These are phyloP conservation scores for Pueraria montana DNA, from an alignment of 306 rosid species.

Conservation along the genomic window DNA sequence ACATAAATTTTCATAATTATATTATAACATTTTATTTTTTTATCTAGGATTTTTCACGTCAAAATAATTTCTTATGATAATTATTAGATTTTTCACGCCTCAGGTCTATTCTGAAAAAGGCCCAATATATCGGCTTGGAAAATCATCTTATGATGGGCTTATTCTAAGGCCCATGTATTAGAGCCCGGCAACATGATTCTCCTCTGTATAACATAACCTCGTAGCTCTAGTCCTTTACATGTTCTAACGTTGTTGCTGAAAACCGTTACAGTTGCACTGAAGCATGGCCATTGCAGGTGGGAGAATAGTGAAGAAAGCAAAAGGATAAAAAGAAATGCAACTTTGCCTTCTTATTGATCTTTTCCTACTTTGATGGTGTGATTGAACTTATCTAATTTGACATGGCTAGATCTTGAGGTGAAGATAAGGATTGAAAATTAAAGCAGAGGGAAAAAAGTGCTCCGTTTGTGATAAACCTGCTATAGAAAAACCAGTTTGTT, in stretches of 20 bases:
- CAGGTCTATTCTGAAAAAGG: too few relatives aligned
- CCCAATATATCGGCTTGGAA: neutral
- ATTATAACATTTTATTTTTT: too few relatives aligned
- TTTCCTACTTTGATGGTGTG: neutral
- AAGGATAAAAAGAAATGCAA: conserved; percentile 85
- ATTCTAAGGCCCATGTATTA: neutral
- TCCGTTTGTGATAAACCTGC: conserved; percentile 68
- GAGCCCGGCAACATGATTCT: neutral
- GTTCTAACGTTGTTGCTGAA: neutral
- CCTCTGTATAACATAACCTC: neutral
- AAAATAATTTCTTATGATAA: too few relatives aligned
- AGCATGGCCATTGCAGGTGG: neutral
- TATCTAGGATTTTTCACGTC: too few relatives aligned
- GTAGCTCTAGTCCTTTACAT: neutral
- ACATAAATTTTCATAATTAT: too few relatives aligned
- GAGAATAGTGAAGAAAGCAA: conserved; percentile 82
- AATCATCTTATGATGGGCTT: neutral
- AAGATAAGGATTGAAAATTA: conserved; percentile 83
- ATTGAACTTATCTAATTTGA: conserved; percentile 20
- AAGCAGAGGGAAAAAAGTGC: conserved; percentile 81
- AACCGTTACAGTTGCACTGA: conserved; percentile 13
- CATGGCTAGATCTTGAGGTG: conserved; percentile 72
- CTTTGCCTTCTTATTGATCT: neutral
- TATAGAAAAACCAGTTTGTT: conserved; percentile 80
- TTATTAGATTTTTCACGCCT: too few relatives aligned